phyloP scores from a whole-genome alignment of 495 filamentous ascomycete species.

The Penicillium goetzii region DNA sequence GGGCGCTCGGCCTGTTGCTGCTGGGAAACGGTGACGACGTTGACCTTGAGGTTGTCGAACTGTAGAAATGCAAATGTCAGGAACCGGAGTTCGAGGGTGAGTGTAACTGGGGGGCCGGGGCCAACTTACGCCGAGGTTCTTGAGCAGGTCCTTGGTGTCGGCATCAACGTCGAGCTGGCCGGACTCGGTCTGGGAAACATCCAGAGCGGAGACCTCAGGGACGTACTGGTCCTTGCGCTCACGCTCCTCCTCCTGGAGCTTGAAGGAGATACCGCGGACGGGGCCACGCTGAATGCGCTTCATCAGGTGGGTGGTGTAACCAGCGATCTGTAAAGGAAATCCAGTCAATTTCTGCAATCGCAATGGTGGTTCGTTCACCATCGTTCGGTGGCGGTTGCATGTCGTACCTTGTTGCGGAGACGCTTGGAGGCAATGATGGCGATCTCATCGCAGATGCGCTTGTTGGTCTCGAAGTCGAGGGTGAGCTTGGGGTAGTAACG shows the following conservation, averaged over 20 bases:
- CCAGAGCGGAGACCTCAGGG: conserved; percentile 95
- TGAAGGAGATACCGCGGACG: conserved; percentile 99
- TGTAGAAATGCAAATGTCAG: conserved; percentile 42
- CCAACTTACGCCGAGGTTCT: conserved; percentile 90
- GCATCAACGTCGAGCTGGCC: conserved; percentile 92
- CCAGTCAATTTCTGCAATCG: conserved; percentile 11
- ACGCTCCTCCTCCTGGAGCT: conserved; percentile 99
- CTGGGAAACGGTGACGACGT: conserved; percentile 85
- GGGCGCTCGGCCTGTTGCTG: conserved; percentile 80
- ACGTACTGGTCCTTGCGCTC: conserved; percentile 99
- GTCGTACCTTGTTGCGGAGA: conserved; percentile 90
- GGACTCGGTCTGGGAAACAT: conserved; percentile 90
- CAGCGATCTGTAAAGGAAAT: conserved; percentile 72
- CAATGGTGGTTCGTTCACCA: neutral
- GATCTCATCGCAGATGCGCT: conserved; percentile 99
- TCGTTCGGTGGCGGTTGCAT: neutral
- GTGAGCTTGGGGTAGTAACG: conserved; percentile 98
- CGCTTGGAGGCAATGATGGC: conserved; percentile 98
- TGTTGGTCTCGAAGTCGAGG: conserved; percentile 99
- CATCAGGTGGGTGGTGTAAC: conserved; percentile 90
- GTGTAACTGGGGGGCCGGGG: neutral
- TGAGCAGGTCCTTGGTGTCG: conserved; percentile 98
- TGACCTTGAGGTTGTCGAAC: conserved; percentile 98
- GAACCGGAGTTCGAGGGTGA: neutral
- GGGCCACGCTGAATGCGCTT: conserved; percentile 99